A percentile compares a stretch with the other conserved stretches of the same genome.
These are phyloP conservation scores for Colletotrichum sp. DNA, from an alignment of 2,329 filamentous ascomycete species.

Conservation along the genomic window DNA sequence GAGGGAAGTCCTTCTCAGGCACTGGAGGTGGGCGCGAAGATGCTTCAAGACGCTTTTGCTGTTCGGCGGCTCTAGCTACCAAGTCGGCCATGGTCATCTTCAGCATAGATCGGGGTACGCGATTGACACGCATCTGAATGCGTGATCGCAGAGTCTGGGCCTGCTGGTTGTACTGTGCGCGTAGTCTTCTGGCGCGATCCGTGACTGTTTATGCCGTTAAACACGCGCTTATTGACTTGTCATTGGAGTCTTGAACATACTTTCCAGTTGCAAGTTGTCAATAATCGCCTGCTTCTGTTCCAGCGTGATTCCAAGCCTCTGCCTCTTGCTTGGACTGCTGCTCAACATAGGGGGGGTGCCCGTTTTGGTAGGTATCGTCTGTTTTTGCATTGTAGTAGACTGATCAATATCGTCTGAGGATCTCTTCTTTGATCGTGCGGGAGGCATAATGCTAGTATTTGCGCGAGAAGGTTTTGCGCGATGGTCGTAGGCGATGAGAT, in stretches of 20 bases:
- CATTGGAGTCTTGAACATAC: conserved; percentile 55
- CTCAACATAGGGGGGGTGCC: conserved; percentile 43
- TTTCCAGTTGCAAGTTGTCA: conserved; percentile 88
- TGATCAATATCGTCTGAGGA: conserved; percentile 27
- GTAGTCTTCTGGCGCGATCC: conserved; percentile 83
- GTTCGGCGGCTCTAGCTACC: conserved; percentile 55
- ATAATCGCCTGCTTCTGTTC: conserved; percentile 86
- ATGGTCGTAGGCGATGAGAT: neutral
- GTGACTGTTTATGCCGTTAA: conserved; percentile 65
- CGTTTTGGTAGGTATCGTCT: conserved; percentile 34
- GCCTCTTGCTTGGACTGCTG: conserved; percentile 69
- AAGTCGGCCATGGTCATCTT: conserved; percentile 85
- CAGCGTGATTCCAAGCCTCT: conserved; percentile 64
- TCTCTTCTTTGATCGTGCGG: conserved; percentile 44
- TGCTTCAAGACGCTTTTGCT: conserved; percentile 40
- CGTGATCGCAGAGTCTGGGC: conserved; percentile 84
- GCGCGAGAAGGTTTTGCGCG: conserved; percentile 24
- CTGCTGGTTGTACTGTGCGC: conserved; percentile 88
- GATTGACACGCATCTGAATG: conserved; percentile 91
- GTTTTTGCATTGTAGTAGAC: conserved; percentile 24
- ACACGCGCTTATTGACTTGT: neutral
- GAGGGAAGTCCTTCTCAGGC: conserved; percentile 53
- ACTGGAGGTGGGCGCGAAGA: conserved; percentile 48
- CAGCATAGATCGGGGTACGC: conserved; percentile 81
- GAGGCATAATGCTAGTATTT: conserved; percentile 50